phyloP scores from a whole-genome alignment of 352 stramenopile genomes.

The Phytophthora brassicae region DNA sequence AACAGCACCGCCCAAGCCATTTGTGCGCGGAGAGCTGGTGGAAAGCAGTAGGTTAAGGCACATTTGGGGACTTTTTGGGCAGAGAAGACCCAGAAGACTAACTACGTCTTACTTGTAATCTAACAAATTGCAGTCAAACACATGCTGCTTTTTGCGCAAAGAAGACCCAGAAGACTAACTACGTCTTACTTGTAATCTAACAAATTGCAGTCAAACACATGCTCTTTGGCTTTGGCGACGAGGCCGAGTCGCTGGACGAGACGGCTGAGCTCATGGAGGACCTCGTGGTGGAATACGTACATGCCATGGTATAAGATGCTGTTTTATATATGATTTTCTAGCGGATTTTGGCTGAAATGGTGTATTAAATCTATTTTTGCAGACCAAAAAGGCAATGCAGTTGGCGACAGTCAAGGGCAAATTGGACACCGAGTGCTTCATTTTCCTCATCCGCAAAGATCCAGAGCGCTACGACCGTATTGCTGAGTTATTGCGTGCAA shows the following conservation, averaged over 20 bases:
- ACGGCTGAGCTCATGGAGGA: slow-evolving; percentile 85
- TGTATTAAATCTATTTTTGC: slow-evolving; percentile 2
- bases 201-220: slow-evolving; percentile 79
- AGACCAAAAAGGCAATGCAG: slow-evolving; percentile 89
- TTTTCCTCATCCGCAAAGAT: slow-evolving; percentile 88
- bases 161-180: neutral
- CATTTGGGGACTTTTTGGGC: too few relatives aligned
- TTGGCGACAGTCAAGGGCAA: slow-evolving; percentile 82
- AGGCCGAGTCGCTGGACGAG: slow-evolving; percentile 68
- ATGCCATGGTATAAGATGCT: slow-evolving; percentile 64
- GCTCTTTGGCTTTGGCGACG: slow-evolving; percentile 88
- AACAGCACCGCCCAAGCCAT: slow-evolving; percentile 58
- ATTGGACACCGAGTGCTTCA: slow-evolving; percentile 87
- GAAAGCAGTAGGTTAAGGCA: slow-evolving; percentile 82
- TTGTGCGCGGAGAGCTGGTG: slow-evolving; percentile 72
- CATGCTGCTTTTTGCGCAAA: slow-evolving; percentile 17
- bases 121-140: slow-evolving; percentile 65
- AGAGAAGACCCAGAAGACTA: neutral
- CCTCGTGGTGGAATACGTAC: slow-evolving; percentile 80
- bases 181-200: too few relatives aligned
- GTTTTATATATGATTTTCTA: neutral
- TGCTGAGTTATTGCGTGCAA: slow-evolving; percentile 77
- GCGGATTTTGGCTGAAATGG: neutral
- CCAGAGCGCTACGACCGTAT: slow-evolving; percentile 81
- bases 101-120: too few relatives aligned